Evolutionary conservation across 176 grass and related monocot species (phyloP).

Genomic region (Musa schizocarpa): DNA sequence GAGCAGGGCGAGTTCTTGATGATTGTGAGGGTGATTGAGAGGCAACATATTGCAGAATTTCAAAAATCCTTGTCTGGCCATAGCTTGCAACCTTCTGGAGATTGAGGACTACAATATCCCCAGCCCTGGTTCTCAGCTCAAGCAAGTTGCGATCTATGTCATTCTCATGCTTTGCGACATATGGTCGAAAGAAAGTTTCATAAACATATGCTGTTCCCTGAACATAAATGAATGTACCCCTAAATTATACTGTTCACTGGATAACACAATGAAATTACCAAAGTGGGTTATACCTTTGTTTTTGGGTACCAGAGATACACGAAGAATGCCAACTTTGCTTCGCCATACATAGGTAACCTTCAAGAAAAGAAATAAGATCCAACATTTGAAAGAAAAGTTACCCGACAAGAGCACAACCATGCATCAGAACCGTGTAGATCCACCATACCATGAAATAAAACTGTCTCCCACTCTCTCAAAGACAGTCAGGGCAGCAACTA

Average conservation of each 20-base stretch:
- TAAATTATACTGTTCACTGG: not conserved
- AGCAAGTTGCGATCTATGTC: conserved; percentile 84
- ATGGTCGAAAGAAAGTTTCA: conserved; percentile 87
- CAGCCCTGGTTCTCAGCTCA: conserved; percentile 72
- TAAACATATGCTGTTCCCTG: conserved; percentile 93
- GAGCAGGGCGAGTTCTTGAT: conserved; percentile 36
- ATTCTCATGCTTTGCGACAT: conserved; percentile 86
- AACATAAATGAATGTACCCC: not conserved
- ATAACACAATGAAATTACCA: not conserved
- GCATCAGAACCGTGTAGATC: not conserved
- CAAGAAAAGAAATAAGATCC: conserved; percentile 23
- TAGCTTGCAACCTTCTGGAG: conserved; percentile 59
- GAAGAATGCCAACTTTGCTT: conserved; percentile 84
- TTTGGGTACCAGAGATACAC: conserved; percentile 94
- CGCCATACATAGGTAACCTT: conserved; percentile 94
- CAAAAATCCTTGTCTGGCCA: conserved; percentile 67
- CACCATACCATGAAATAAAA: conserved; percentile 82
- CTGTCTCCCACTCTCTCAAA: conserved; percentile 93
- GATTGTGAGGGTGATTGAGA: conserved; percentile 52
- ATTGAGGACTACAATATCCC: conserved; percentile 51
- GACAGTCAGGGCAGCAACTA: conserved; percentile 81
- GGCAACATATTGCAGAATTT: conserved; percentile 78
- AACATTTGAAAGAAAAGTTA: not conserved
- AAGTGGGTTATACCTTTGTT: conserved; percentile 53
- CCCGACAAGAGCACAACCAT: not conserved